Conservation (phyloP, 306 rosid species). For the Lotus japonicus region DNA sequence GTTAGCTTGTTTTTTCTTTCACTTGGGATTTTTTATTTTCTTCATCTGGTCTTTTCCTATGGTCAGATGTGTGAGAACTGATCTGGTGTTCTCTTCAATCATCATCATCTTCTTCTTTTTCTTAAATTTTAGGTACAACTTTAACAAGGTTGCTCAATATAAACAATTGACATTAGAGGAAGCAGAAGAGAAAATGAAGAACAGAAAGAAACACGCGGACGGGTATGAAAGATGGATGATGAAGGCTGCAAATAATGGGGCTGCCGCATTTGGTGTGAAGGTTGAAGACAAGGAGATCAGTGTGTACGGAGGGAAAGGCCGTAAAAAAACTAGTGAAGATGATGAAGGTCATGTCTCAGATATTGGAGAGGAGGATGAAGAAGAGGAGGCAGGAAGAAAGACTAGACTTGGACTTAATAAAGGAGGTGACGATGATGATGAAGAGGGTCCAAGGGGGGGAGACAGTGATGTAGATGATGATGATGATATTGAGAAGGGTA, state of each 20-base stretch:
- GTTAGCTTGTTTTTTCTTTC: not conserved
- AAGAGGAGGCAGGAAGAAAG: constrained; percentile 62
- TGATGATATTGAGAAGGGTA: constrained; percentile 70
- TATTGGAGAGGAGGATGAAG: constrained; percentile 76
- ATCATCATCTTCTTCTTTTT: not conserved
- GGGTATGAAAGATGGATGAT: constrained; percentile 94
- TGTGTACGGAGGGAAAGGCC: constrained; percentile 38
- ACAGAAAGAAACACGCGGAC: constrained; percentile 76
- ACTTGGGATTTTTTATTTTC: not conserved
- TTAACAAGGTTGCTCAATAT: constrained; percentile 77
- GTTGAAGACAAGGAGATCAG: constrained; percentile 49
- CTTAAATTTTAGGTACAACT: constrained; percentile 53
- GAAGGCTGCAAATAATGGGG: constrained; percentile 76
- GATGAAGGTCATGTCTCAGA: constrained; percentile 72
- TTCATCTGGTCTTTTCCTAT: not conserved
- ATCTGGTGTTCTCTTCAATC: not conserved
- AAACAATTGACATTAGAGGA: constrained; percentile 79
- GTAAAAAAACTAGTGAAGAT: constrained; percentile 40
- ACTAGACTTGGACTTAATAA: constrained; percentile 52
- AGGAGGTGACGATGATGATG: constrained; percentile 58
- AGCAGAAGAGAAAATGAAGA: constrained; percentile 90
- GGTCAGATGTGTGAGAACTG: not conserved
- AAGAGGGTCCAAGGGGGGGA: constrained; percentile 57
- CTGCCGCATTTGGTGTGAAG: constrained; percentile 64
- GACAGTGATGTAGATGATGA: constrained; percentile 64